Base-by-base conservation (phyloP, 1,284 basidiomycete genomes). In the Thelephora terrestris region DNA sequence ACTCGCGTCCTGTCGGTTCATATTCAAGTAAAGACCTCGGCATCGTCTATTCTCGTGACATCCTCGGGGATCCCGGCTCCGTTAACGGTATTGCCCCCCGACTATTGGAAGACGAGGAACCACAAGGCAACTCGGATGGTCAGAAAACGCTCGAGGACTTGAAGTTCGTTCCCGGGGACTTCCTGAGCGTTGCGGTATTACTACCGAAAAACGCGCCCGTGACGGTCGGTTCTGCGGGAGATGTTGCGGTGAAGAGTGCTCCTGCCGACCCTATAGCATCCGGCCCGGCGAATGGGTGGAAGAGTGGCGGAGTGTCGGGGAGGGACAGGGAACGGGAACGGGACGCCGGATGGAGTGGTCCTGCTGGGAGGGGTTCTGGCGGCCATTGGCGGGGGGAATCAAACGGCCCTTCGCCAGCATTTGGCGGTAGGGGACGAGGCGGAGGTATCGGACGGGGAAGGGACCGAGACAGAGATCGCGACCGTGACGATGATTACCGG, bases 81-180 rank as follows among this genome's bases (percentile, higher is more conserved):
- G 61, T 84, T 27, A 68, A 69, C 45, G 39, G 39, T 25, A 67
- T 77, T 3, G 80, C 81, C 1, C 70, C 80, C 1, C 72, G 81
- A 4, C 67, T 87, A 6, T 63, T 78, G 20, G 71, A 76, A 46
- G 80, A 81, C 55, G 53, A 56, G 0, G 77, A 79, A 20, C 67
- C 63, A 2, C 70, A 73, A 47, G 66, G 71, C 20, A 71, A 75
- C 57, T 68, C 20, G 16, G 38, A 25, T 7, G 47, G 44, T 67
- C 51, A 74, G 78, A 51, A 81, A 38, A 84, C 82, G 7, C 71
- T 89, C 23, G 85, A 86, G 42, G 84, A 87, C 53, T 67, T 89
- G 29, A 71, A 82, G 32, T 85, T 89, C 57, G 71, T 85, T 0
- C 84, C 85, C 0, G 85, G 86, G 12, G 85, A 89, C 58, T 88